Conservation (phyloP, 768 basidiomycete species). For the Boletus speciosus region DNA sequence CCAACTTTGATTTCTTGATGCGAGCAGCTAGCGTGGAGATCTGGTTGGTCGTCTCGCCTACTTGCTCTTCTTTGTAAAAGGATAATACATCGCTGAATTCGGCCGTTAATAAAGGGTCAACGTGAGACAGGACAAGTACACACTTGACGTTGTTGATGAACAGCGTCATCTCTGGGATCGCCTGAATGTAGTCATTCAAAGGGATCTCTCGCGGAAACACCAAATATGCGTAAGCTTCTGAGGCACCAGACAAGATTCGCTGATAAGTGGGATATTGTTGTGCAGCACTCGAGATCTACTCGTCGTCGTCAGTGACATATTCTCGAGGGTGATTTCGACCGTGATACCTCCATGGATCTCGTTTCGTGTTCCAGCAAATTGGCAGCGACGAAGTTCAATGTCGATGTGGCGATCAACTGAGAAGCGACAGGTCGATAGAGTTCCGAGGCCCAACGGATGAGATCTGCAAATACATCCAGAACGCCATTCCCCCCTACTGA, state of each 20-base stretch:
- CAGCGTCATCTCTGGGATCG: too few species aligned
- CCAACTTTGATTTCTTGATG: slow-evolving; percentile 24
- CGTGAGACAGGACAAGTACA: slow-evolving; percentile 3
- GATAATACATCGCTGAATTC: slow-evolving; percentile 33
- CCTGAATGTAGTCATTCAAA: slow-evolving; percentile 24
- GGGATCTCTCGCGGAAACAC: slow-evolving; percentile 34
- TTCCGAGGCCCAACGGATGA: too few species aligned
- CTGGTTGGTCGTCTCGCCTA: slow-evolving; percentile 34
- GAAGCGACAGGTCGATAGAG: slow-evolving; percentile 20
- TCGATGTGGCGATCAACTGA: slow-evolving; percentile 35
- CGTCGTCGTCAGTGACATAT: neutral
- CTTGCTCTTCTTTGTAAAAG: slow-evolving; percentile 25
- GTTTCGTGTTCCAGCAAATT: slow-evolving; percentile 32
- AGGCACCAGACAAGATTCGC: slow-evolving; percentile 30
- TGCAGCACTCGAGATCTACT: slow-evolving; percentile 21
- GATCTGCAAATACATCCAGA: too few species aligned
- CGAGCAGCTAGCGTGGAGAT: slow-evolving; percentile 29
- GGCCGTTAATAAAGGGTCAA: neutral
- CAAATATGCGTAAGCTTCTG: slow-evolving; percentile 35
- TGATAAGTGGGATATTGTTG: slow-evolving; percentile 25
- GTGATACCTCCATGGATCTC: slow-evolving; percentile 24
- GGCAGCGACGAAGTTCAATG: slow-evolving; percentile 35
- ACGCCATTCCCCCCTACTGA: slow-evolving; percentile 15
- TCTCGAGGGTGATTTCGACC: neutral
- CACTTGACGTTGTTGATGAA: too few species aligned